Base-by-base conservation (phyloP, 1,284 basidiomycete genomes). In the Filobasidium uniguttulatum region DNA sequence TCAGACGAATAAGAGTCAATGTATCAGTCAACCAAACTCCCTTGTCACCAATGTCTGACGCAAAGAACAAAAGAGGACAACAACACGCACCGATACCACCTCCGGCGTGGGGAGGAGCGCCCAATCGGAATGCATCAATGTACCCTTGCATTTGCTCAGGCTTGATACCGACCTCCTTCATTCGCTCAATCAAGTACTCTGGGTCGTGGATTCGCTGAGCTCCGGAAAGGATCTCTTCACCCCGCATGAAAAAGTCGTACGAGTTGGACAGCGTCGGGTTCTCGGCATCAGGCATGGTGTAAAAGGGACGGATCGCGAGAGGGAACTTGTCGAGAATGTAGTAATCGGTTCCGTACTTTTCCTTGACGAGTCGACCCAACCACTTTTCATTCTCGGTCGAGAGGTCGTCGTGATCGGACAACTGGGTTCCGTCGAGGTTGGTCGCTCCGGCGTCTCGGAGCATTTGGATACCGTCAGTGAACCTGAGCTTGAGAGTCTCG, bases 161-260 rank as follows among this genome's bases (percentile, higher is more conserved):
- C 61, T 89, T 81, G 55, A 94, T 81, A 49, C 74, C 75, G 46
- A 74, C 76, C 48, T 70, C 72, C 58, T 69, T 71, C 90, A 93
- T 94, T 67, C 84, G 79, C 72, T 85, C 79, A 54, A 77, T 77
- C 53, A 98, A 78, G 56, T 93, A 74, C 14, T 72, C 71, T 5
- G 93, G 80, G 62, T 97, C 90, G 71, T 98, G 94, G 48, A 96
- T 81, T 73, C 91, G 87, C 69, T 98, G 93, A 17, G 93, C 93
- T 15, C 93, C 93, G 2, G 90, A 96, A 26, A 98, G 75, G 62
- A 98, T 97, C 71, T 98, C 93, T 71, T 98, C 90, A 12, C 93
- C 93, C 35, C 93, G 81, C 89, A 98, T 96, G 78, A 98, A 97
- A 71, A 98, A 97, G 72, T 98, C 93, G 71, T 98, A 98, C 38